These are phyloP conservation scores for Poa annua DNA, from an alignment of 176 grass and related monocot genomes.

Conservation along the genomic window DNA sequence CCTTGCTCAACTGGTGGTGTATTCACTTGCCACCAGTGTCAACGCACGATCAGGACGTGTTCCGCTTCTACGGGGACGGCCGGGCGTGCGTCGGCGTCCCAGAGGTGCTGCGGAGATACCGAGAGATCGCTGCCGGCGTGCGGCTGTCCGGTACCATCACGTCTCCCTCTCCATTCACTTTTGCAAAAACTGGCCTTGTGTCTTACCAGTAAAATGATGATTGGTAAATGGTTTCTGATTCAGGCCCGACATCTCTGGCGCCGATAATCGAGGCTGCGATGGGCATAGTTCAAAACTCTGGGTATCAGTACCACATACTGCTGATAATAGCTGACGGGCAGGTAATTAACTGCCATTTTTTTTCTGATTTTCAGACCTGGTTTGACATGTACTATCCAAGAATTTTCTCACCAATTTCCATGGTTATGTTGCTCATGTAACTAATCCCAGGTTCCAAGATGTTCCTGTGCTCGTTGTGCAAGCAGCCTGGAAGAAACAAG, in stretches of 20 bases:
- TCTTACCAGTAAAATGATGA: background rate
- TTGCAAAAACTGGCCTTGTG: background rate
- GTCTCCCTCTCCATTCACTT: background rate
- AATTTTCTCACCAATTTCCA: background rate
- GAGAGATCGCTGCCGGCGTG: slow-evolving; percentile 39
- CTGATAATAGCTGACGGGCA: slow-evolving; percentile 82
- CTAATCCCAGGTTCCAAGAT: slow-evolving; percentile 15
- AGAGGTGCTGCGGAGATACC: slow-evolving; percentile 37
- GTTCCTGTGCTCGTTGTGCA: background rate
- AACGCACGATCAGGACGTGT: slow-evolving; percentile 55
- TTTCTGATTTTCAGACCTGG: too few species aligned
- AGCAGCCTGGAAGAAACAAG: background rate
- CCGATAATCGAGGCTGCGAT: slow-evolving; percentile 72
- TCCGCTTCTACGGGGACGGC: slow-evolving; percentile 52
- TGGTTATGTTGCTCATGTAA: background rate
- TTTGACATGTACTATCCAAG: too few species aligned
- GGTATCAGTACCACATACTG: slow-evolving; percentile 67
- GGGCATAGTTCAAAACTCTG: slow-evolving; percentile 44
- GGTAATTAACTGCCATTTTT: slow-evolving; percentile 26
- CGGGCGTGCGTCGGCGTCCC: slow-evolving; percentile 38
- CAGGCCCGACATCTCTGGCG: slow-evolving; percentile 78
- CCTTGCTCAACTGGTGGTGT: background rate
- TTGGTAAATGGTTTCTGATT: background rate
- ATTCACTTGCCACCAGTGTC: slow-evolving; percentile 40
- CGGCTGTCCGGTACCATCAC: slow-evolving; percentile 52